These are phyloP conservation scores for Clathrus columnatus DNA, from an alignment of 768 basidiomycete genomes.

Conservation along the genomic window DNA sequence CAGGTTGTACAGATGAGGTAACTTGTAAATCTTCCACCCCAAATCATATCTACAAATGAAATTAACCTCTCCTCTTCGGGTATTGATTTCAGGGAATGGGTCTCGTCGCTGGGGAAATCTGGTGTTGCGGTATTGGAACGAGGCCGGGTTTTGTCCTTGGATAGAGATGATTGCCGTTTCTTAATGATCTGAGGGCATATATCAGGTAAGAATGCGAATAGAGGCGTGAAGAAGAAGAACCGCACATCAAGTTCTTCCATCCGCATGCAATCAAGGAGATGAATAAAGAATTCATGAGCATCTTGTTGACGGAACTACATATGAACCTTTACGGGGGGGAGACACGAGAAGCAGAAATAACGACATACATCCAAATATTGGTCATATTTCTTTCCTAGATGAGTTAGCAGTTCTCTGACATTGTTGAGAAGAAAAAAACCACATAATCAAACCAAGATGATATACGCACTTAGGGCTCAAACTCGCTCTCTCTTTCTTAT, in stretches of 20 bases:
- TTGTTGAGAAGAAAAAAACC: neutral
- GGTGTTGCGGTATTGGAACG: conserved; percentile 15
- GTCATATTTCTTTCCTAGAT: conserved; percentile 78
- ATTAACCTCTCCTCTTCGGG: conserved; percentile 42
- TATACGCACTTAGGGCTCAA: conserved; percentile 60
- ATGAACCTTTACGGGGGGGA: no score
- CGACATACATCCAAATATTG: conserved; percentile 68
- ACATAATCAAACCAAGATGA: neutral
- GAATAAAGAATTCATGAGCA: conserved; percentile 87
- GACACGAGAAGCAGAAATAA: neutral
- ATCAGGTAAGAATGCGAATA: neutral
- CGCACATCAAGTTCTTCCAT: conserved; percentile 91
- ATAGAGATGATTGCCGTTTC: conserved; percentile 46
- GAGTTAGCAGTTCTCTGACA: conserved; percentile 49
- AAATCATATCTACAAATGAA: conserved; percentile 84
- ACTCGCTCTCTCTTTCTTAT: conserved; percentile 37
- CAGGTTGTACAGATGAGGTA: conserved; percentile 92
- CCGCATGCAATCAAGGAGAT: conserved; percentile 82
- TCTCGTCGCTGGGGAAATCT: neutral
- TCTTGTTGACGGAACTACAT: conserved; percentile 89
- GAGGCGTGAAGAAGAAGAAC: neutral
- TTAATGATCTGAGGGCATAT: conserved; percentile 64
- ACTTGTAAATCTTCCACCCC: conserved; percentile 81
- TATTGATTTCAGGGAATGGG: conserved; percentile 12
- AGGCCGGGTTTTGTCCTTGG: conserved; percentile 35